Evolutionary conservation across 2,329 filamentous ascomycete genomes (phyloP), one percentile per base, ranked within the genome.

Genomic region (Nemania sp.): DNA sequence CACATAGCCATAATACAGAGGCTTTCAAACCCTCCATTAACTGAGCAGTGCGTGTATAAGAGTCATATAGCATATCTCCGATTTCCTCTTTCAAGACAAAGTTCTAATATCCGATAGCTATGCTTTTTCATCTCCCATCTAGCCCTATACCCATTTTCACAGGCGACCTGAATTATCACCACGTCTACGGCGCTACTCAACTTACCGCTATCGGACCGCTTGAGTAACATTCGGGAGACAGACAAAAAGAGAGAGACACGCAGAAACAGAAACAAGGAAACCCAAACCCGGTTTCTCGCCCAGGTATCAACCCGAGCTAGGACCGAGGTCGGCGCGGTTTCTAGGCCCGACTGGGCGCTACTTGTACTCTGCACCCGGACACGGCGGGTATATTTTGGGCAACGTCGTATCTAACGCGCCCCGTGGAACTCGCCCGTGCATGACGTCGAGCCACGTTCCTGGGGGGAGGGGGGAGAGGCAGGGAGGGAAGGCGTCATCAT

Each of bases 361-460:
- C 13, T 20, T 7, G n/a, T 45, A 1, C 15, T 45, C n/a, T 11
- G 32, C 7, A 35, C 5, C 54, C 55, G 52, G 43, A 49, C 54
- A 59, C 66, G 62, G 62, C 62, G 52, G 55, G 52, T 45, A 49
- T 54, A 53, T 38, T 60, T 26, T 55, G 11, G n/a, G 57, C 61
- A 55, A 68, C 62, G 56, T 68, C 62, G 56, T 43, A 65, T 56
- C 45, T 56, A 26, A 54, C 60, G 60, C 41, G 29, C n/a, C 18
- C 10, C 22, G 45, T 24, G 52, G 24, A 22, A 38, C 26, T 32
- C 20, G 27, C 15, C 15, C 59, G 55, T 65, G 61, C 66, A 68
- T 68, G 66, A 62, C 66, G 62, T 61, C 66, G 51, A 61, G 61
- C 66, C 66, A 68, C 66, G 66, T 68, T 68, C 62, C 53, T 51